Base-by-base conservation (phyloP, 805 yeast species). In the Lipomyces yamanashiensis region DNA sequence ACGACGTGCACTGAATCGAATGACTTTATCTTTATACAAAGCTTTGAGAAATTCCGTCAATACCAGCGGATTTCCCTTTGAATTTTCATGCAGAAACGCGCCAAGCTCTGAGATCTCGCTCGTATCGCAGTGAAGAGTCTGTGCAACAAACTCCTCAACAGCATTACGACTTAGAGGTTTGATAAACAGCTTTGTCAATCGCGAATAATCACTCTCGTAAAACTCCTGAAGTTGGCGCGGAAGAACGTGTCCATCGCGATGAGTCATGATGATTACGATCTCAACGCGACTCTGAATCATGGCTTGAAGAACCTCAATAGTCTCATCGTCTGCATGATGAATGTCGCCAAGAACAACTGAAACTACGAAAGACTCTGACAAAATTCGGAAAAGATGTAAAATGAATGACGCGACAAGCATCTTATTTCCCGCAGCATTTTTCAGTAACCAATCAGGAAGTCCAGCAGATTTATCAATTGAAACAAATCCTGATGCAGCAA, bases 281-380 rank as follows among this genome's bases (percentile, higher is more conserved):
- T 64, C 64, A 15, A 68, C 41, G 8, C 59, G 59, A 1, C 63
- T 47, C 47, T 54, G 53, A 36, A 68, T 47, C n/a, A 69, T 21
- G 15, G 54, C 58, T 41, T 54, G 51, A 2, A 69, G n/a, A 15
- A 66, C 23, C n/a, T 66, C 67, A 4, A 65, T 36, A 7, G 68
- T 48, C 33, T 67, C 68, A n/a, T 65, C 70, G 28, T 67, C 69
- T n/a, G 67, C 65, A 37, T 15, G 3, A 12, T 69, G 68, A 19
- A 63, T 10, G 36, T 68, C 71, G 21, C 64, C 70, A 21, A 69
- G 2, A 17, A 58, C 60, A 12, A 59, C 19, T 8, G 68, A 48
- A 15, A 68, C 23, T 13, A 39, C 37, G 28, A 55, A 68, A 44
- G 67, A 51, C 36, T 67, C 66, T 12, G 69, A 50, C 36, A 68